Evolutionary conservation across 2,329 filamentous ascomycete genomes (phyloP), one percentile per base, ranked within the genome.

Genomic region (Exophiala calicioides): DNA sequence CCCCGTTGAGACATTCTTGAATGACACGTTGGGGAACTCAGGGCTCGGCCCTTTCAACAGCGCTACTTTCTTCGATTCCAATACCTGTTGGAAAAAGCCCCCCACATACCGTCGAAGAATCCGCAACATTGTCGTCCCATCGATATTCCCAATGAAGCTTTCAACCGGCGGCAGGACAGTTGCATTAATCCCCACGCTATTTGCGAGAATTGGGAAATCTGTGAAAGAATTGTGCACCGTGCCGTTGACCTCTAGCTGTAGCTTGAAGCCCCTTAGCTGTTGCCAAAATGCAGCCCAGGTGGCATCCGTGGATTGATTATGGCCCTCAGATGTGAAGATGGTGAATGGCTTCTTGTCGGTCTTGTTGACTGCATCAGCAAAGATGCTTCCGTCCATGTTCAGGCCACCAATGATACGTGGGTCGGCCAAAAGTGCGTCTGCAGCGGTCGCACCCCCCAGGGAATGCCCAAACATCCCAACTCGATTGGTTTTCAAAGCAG

Each of bases 381-480:
- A 65, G 41, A 67, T 51, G 13, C 41, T 55, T 3, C 67, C 65
- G 38, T 70, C 66, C n/a, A 70, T 47, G 35, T 69, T 67, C 19
- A 65, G 23, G 3, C 57, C 66, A 3, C 62, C 65, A 0, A 29
- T 37, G 36, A 64, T 50, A 10, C 60, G 56, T 9, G 39, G 9
- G 19, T 64, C 58, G n/a, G 51, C 43, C 29, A 58, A 50, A 29
- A 63, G 46, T 3, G 56, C 49, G 2, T 48, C 39, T 18, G 63
- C 50, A 3, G 59, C 60, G 2, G 66, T 60, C 1, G 64, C 63
- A 7, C 66, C 67, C 10, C 67, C 66, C 3, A 68, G 42, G 2
- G 66, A 69, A 34, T 70, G 67, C 3, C 67, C 67, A 3, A 67
- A 15, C 4, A 65, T 50, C 12, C 48, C 52, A 0, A 52, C 39